These are phyloP conservation scores for Clonostachys rosea DNA, from an alignment of 2,329 filamentous ascomycete genomes.

Conservation along the genomic window DNA sequence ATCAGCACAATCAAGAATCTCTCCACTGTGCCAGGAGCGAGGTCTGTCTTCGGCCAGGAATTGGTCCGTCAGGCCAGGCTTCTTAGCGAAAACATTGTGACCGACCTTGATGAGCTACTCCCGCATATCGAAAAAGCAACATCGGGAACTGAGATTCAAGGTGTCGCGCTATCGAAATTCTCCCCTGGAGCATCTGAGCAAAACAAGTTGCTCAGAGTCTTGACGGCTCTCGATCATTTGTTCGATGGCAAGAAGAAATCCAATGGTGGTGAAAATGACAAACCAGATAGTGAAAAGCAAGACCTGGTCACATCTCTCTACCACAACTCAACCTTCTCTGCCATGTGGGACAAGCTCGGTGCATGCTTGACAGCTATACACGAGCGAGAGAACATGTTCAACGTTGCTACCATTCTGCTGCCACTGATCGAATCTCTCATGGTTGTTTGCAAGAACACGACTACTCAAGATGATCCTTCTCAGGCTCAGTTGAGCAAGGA, in stretches of 20 bases:
- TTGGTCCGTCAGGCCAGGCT: slow-evolving; percentile 81
- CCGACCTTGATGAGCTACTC: slow-evolving; percentile 79
- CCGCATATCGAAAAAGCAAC: slow-evolving; percentile 82
- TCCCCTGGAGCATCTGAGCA: slow-evolving; percentile 95
- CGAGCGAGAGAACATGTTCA: slow-evolving; percentile 90
- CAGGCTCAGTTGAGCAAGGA: slow-evolving; percentile 54
- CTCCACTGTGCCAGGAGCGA: slow-evolving; percentile 85
- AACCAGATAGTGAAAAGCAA: slow-evolving; percentile 59
- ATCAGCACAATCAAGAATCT: slow-evolving; percentile 98
- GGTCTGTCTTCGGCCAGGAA: slow-evolving; percentile 88
- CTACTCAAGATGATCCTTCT: slow-evolving; percentile 63
- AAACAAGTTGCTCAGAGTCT: slow-evolving; percentile 85
- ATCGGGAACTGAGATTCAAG: slow-evolving; percentile 91
- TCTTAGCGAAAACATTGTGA: slow-evolving; percentile 78
- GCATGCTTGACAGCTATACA: slow-evolving; percentile 84
- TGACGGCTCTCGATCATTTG: slow-evolving; percentile 92
- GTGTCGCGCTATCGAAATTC: slow-evolving; percentile 89
- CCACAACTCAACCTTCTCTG: slow-evolving; percentile 83
- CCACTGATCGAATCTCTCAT: slow-evolving; percentile 95
- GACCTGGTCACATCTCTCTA: slow-evolving; percentile 85
- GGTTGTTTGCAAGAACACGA: slow-evolving; percentile 99
- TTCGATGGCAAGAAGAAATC: slow-evolving; percentile 76
- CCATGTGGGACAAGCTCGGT: slow-evolving; percentile 89
- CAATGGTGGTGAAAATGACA: slow-evolving; percentile 40
- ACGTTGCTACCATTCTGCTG: slow-evolving; percentile 91